These are phyloP conservation scores for Apiotrichum gamsii DNA, from an alignment of 1,284 basidiomycete genomes.

Conservation along the genomic window DNA sequence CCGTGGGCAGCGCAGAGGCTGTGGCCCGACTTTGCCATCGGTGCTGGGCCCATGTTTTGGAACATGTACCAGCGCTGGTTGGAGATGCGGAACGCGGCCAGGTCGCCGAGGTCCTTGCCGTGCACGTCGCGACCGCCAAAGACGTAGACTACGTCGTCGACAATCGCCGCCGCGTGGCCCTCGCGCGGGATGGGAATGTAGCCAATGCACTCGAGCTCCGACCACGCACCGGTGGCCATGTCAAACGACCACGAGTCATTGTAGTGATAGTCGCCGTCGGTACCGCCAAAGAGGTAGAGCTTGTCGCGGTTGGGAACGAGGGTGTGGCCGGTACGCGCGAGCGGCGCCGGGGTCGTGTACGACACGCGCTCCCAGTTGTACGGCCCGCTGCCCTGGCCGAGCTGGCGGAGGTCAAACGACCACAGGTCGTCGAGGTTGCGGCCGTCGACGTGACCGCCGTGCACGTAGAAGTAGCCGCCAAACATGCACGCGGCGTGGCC, in stretches of 20 bases:
- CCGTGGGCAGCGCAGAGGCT: constrained; percentile 86
- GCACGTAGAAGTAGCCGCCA: constrained; percentile 86
- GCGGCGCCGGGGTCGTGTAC: constrained; percentile 12
- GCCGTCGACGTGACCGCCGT: constrained; percentile 95
- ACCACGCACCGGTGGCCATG: constrained; percentile 73
- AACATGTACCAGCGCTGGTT: constrained; percentile 90
- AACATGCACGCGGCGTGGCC: constrained; percentile 94
- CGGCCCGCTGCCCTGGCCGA: constrained; percentile 18
- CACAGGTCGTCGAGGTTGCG: constrained; percentile 94
- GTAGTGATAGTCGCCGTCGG: constrained; percentile 97
- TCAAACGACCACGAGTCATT: constrained; percentile 99
- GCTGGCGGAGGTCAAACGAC: constrained; percentile 90
- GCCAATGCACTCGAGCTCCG: constrained; percentile 92
- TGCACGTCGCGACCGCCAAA: constrained; percentile 97
- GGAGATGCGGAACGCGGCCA: constrained; percentile 93
- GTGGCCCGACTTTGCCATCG: constrained; percentile 85
- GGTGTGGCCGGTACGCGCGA: constrained; percentile 80
- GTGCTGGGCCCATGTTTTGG: constrained; percentile 96
- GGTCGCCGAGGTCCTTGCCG: constrained; percentile 89
- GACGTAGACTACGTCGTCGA: constrained; percentile 97
- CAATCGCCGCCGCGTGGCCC: constrained; percentile 91
- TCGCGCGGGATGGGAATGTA: constrained; percentile 95
- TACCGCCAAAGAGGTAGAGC: constrained; percentile 93
- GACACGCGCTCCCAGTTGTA: constrained; percentile 62
- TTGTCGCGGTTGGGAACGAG: constrained; percentile 79